These are phyloP conservation scores for Skeletonema costatum DNA, from an alignment of 108 stramenopile genomes.

Conservation along the genomic window DNA sequence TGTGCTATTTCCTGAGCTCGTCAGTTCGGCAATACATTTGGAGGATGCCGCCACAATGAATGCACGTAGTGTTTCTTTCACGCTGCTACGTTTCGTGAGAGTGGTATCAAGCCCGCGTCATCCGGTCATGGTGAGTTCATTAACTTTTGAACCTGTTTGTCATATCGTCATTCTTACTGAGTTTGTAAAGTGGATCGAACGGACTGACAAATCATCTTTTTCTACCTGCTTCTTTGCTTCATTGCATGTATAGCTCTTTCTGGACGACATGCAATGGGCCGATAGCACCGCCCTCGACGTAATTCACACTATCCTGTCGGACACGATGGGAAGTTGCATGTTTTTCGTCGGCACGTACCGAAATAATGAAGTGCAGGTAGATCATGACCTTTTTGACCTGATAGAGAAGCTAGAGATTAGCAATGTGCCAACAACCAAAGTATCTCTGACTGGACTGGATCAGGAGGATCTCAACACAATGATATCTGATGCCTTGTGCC, in stretches of 20 bases:
- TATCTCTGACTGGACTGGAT: conserved; percentile 13
- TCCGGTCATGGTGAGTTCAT: conserved; percentile 17
- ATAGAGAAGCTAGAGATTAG: not conserved
- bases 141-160: not conserved
- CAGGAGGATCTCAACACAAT: no score
- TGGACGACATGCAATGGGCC: conserved; percentile 55
- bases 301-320: conserved; percentile 25
- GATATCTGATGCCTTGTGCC: conserved; percentile 18
- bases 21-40: not conserved
- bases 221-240: not conserved
- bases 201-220: not conserved
- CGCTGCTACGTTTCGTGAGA: conserved; percentile 29
- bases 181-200: not conserved
- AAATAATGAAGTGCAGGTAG: conserved; percentile 18
- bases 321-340: conserved; percentile 25
- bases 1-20: conserved; percentile 3
- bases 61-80: conserved; percentile 19
- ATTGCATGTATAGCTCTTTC: conserved; percentile 8
- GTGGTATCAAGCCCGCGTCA: conserved; percentile 15
- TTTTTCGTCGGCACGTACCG: conserved; percentile 46
- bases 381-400: conserved; percentile 16
- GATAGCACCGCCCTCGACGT: conserved; percentile 29
- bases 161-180: no score
- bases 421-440: conserved; percentile 19
- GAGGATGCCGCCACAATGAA: conserved; percentile 4